Base-by-base conservation (phyloP, 495 filamentous ascomycete genomes). In the Penicillium macrosclerotiorum region DNA sequence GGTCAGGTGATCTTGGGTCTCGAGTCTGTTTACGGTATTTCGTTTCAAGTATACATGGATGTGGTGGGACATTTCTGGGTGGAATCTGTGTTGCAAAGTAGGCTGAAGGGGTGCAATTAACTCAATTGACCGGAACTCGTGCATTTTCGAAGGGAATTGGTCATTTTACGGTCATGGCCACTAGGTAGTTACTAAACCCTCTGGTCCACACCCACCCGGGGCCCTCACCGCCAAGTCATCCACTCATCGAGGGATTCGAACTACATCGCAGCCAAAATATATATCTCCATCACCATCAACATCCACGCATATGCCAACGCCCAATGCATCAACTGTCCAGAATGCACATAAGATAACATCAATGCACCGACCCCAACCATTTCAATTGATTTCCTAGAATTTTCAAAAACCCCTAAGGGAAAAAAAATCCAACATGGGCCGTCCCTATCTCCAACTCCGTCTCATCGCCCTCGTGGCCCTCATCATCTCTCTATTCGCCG, bases 401-500 rank as follows among this genome's bases (percentile, higher is more conserved):
- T n/a, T n/a, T n/a, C n/a, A n/a, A n/a, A n/a, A n/a, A 45, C 42
- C 42, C 32, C 42, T 33, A 45, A 45, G 13, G 13, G 19, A 20
- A 19, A n/a, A 33, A 8, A 13, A 14, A 26, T 22, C 19, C 14
- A 22, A 12, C 18, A 11, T 4, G n/a, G 34, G 5, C 5, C 17
- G 34, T 12, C 20, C 35, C 33, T 44, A 44, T 44, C 41, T 35
- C 41, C 41, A 44, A n/a, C n/a, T n/a, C n/a, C n/a, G n/a, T n/a
- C 50, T 52, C 40, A 27, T 55, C 22, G 38, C 38, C 12, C 45
- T 55, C 29, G 34, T 64, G 30, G 48, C 59, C 33, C 37, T 68
- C 19, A 45, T 71, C 32, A 34, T 64, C 41, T 37, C 68, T 30
- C 55, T 70, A 45, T 58, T 65, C 46, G 48, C 47, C 49, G 42